Percentiles rank a stretch among this genome's conserved stretches.
phyloP scores from a whole-genome alignment of 1,284 basidiomycete species.

The Puccinia triticina region DNA sequence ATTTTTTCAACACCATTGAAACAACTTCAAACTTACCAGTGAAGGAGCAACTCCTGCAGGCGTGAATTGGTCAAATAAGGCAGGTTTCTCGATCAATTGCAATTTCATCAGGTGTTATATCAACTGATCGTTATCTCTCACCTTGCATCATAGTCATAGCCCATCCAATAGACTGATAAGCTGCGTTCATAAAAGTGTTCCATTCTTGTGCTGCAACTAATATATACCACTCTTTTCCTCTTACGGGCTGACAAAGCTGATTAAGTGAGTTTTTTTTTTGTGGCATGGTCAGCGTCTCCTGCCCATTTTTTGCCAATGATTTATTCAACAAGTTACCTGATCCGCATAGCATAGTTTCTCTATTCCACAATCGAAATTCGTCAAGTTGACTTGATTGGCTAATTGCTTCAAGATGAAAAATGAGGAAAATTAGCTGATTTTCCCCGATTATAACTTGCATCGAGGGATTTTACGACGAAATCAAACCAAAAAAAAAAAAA shows the following conservation, averaged over 20 bases:
- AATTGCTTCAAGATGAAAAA: slow-evolving; percentile 31
- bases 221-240: slow-evolving; percentile 49
- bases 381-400: slow-evolving; percentile 39
- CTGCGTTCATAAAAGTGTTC: slow-evolving; percentile 50
- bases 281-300: neutral
- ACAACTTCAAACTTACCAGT: slow-evolving; percentile 17
- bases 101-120: neutral
- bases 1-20: slow-evolving; percentile 1
- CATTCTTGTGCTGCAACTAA: slow-evolving; percentile 48
- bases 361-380: slow-evolving; percentile 49
- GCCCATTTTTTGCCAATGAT: neutral
- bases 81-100: neutral
- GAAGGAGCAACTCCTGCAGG: slow-evolving; percentile 42
- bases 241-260: slow-evolving; percentile 45
- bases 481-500: neutral
- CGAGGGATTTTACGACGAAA: neutral
- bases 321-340: slow-evolving; percentile 22
- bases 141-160: slow-evolving; percentile 51
- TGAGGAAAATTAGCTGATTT: neutral
- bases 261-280: neutral
- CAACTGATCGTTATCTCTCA: neutral
- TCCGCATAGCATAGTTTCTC: slow-evolving; percentile 47
- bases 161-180: slow-evolving; percentile 42
- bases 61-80: neutral
- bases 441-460: neutral